Base-by-base conservation (phyloP, 1,284 basidiomycete species). In the Sparassis latifolia region DNA sequence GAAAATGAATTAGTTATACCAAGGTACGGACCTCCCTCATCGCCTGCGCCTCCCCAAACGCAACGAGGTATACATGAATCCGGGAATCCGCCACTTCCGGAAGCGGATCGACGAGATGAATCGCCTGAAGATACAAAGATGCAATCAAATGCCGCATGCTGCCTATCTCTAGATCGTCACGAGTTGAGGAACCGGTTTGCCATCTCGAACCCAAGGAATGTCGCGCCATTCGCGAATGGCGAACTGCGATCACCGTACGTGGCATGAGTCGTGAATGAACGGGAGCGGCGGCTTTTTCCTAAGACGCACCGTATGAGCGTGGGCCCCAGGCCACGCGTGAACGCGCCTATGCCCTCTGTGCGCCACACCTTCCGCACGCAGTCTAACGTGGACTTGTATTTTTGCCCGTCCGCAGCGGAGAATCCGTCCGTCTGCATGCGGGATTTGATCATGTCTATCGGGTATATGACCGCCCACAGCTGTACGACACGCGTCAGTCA, bases 361-460 rank as follows among this genome's bases (percentile, higher is more conserved):
- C 78, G 72, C 84, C 85, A 94, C 12, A 93, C 86, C 54, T 84
- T 88, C 38, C 80, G 78, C 38, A 89, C 81, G 59, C 93, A 97
- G 65, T 97, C 87, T 33, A 90, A 57, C 7, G 89, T 82, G 9
- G 88, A 89, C 40, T 74, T 78, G 73, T 95, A 98, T 65, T 88
- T 88, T 60, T 88, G 83, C 38, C 85, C 86, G 50, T 83, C 83
- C 27, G 79, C 68, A 4, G 80, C 73, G 42, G 82, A 77, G 64
- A 95, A 89, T 1, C 87, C 86, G 64, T 98, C 96, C 0, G 94
- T 97, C 71, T 98, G 96, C 74, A 97, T 86, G 50, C 93, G 84
- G 31, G 89, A 91, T 67, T 98, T 98, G 67, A 97, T 84, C 78
- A 97, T 92, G 69, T 96, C 94, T 66, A 93, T 85, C 5, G 92